Evolutionary conservation across 768 basidiomycete species (phyloP).

Genomic region (Auricularia cornea): DNA sequence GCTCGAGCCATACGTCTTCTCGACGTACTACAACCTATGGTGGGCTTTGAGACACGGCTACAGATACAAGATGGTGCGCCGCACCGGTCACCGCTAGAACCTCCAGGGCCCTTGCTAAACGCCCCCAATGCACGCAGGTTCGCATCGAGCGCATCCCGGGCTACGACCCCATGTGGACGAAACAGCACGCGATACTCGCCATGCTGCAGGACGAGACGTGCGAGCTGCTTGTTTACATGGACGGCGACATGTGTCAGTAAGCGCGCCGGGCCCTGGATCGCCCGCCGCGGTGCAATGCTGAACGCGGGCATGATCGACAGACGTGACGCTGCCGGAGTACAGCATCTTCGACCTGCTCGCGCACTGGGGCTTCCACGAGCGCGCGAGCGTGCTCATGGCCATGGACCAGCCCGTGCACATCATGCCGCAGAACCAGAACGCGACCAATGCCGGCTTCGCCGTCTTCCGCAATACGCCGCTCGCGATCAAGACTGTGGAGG

Average conservation of each 20-base stretch:
- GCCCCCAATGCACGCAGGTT: neutral
- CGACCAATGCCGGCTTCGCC: neutral
- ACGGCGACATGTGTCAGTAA: neutral
- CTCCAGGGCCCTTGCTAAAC: neutral
- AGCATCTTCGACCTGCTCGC: neutral
- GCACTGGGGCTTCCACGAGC: neutral
- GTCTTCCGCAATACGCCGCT: neutral
- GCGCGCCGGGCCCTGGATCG: neutral
- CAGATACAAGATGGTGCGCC: neutral
- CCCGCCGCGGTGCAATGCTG: neutral
- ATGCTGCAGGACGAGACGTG: neutral
- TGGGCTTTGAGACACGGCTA: neutral
- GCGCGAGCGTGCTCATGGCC: neutral
- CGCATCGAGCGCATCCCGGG: neutral
- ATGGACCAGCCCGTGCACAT: slow-evolving; percentile 1
- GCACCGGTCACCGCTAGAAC: too few species aligned
- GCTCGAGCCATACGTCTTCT: neutral
- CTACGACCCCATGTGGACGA: neutral
- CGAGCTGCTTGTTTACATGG: neutral
- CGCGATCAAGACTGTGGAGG: neutral
- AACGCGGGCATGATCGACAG: neutral
- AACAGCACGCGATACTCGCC: neutral
- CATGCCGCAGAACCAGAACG: slow-evolving; percentile 1
- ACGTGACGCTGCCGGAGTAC: neutral
- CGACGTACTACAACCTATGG: neutral